A percentile compares a stretch with the other conserved stretches of the same genome.
These are phyloP conservation scores for Mimosa pudica DNA, from an alignment of 306 rosid genomes.

Conservation along the genomic window DNA sequence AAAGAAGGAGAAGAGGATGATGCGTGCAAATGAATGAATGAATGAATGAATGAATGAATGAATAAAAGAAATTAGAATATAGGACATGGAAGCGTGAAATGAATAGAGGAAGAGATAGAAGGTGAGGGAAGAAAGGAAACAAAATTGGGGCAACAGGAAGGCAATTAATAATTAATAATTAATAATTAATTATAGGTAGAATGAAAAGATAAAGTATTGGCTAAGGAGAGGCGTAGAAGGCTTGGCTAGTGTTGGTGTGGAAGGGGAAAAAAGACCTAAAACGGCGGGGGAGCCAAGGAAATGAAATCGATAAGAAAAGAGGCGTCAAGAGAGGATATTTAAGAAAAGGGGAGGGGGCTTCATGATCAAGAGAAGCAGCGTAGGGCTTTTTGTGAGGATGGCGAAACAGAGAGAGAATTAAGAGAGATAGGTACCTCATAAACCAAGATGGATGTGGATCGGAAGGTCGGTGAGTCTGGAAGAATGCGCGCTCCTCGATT, in stretches of 20 bases:
- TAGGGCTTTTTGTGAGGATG: background rate
- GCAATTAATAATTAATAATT: background rate
- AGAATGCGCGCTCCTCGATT: background rate
- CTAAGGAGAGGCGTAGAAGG: conserved; percentile 1
- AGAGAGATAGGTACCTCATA: conserved; percentile 54
- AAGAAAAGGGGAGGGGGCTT: background rate
- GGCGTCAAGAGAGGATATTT: background rate
- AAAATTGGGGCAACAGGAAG: background rate
- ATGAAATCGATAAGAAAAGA: background rate
- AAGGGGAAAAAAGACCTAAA: background rate
- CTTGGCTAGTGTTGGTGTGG: too few species aligned
- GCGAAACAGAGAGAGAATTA: conserved; percentile 8
- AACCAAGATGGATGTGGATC: conserved; percentile 66
- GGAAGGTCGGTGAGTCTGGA: conserved; percentile 7
- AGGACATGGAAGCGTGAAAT: background rate
- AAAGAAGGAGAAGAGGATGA: background rate
- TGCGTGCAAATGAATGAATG: background rate
- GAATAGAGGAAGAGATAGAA: background rate
- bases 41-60: too few species aligned
- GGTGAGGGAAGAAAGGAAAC: background rate
- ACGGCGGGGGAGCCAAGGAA: background rate
- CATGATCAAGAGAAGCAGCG: background rate
- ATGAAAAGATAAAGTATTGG: background rate
- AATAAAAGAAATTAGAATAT: background rate
- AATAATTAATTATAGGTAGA: background rate